Percentiles rank a stretch among this genome's conserved stretches.
Evolutionary conservation across 2,329 filamentous ascomycete species (phyloP).

Genomic region (Huntiella moniliformis): DNA sequence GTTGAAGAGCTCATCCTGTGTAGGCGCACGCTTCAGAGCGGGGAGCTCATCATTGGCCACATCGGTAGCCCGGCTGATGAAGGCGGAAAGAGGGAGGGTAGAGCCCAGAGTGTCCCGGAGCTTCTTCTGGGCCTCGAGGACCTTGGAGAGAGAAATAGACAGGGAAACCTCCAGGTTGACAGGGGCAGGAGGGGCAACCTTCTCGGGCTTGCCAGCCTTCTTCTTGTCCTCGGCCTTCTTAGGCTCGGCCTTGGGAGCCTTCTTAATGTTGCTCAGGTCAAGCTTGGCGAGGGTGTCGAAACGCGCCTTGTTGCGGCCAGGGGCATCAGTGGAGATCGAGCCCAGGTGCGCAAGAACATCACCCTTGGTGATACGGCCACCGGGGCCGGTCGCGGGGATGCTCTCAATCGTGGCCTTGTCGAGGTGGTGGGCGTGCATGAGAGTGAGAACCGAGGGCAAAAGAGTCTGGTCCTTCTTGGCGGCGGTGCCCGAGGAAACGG

Average conservation of each 20-base stretch:
- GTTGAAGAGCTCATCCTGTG: constrained; percentile 72
- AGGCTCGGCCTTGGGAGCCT: constrained; percentile 35
- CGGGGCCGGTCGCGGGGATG: constrained; percentile 75
- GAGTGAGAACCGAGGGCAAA: constrained; percentile 64
- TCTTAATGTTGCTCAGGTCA: constrained; percentile 88
- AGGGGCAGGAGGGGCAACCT: constrained; percentile 22
- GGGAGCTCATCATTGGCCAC: constrained; percentile 79
- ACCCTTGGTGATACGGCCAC: constrained; percentile 79
- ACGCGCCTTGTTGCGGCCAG: constrained; percentile 48
- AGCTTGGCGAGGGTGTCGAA: constrained; percentile 65
- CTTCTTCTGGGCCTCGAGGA: constrained; percentile 63
- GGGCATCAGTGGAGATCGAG: constrained; percentile 51
- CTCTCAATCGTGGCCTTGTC: constrained; percentile 56
- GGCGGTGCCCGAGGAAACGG: constrained; percentile 19
- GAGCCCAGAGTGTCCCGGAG: constrained; percentile 62
- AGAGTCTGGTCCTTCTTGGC: constrained; percentile 32
- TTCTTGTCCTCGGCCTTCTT: constrained; percentile 20
- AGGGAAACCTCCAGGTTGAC: constrained; percentile 44
- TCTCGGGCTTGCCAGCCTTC: constrained; percentile 21
- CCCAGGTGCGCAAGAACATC: constrained; percentile 86
- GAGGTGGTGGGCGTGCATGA: constrained; percentile 64
- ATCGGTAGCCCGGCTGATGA: constrained; percentile 68
- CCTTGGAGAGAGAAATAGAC: constrained; percentile 59
- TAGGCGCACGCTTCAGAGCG: constrained; percentile 31
- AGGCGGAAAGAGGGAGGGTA: constrained; percentile 66